Evolutionary conservation across 2,329 filamentous ascomycete species (phyloP), one percentile per base, ranked within the genome.

Genomic region (Trichoderma sp.): DNA sequence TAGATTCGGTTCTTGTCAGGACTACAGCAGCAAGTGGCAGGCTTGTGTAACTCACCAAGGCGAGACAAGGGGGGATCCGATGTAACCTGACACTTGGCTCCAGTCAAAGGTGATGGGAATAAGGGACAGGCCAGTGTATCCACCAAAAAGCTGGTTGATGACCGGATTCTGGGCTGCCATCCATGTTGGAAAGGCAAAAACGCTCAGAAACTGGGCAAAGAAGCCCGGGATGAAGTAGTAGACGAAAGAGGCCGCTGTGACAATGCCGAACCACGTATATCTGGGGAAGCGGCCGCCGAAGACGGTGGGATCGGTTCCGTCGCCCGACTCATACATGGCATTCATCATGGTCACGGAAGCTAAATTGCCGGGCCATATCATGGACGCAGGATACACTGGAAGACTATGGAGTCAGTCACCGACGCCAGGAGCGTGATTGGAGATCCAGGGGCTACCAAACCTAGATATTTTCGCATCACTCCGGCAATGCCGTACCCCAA

Each of bases 21-120:
- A 34, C 5, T 3, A 7, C 17, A 12, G 19, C 41, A 14, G n/a
- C n/a, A 7, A 3, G 24, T 24, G 6, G 3, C n/a, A n/a, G 34
- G 24, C n/a, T n/a, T 3, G 28, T 39, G 26, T n/a, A 21, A 72
- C 81, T 66, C 73, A 85, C 84, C 88, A 92, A 5, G 89, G 89
- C 3, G 88, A 85, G 57, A 91, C 88, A 44, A 92, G 76, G 21
- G 89, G 89, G 10, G 87, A 90, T 34, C 85, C 85, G 59, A 90
- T 80, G 67, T 85, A 92, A 54, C 88, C 90, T 3, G 88, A 82
- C 60, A 91, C 83, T 70, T 91, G 88, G 5, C 88, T 89, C 89
- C 90, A 92, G 78, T 92, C 90, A 71, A 92, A 91, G 0, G 89
- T 91, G 39, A 92, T 85, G 1, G 90, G 89, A 7, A 92, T 77